Conservation (phyloP, 2,329 filamentous ascomycete species). For the Berkeleyomyces rouxiae region DNA sequence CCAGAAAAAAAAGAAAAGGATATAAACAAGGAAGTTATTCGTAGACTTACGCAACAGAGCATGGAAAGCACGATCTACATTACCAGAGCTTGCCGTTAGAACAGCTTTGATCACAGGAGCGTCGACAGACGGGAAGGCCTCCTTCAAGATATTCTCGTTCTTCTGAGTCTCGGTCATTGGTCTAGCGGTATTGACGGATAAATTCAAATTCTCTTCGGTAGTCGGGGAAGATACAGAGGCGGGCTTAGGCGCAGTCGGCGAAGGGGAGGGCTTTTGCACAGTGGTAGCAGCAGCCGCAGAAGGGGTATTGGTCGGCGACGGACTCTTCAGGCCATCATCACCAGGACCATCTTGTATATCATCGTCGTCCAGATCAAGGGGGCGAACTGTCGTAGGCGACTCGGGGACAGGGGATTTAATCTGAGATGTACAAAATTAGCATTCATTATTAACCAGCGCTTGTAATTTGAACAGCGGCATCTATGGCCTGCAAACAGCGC, state of each 20-base stretch:
- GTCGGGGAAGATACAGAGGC: constrained; percentile 16
- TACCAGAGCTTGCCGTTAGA: constrained; percentile 66
- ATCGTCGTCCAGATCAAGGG: constrained; percentile 54
- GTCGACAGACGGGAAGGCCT: constrained; percentile 84
- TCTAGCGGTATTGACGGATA: constrained; percentile 71
- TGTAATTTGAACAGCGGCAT: not conserved
- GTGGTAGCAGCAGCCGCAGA: constrained; percentile 12
- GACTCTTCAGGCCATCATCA: constrained; percentile 23
- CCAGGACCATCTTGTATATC: constrained; percentile 43
- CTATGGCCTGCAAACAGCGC: not conserved
- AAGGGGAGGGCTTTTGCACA: constrained; percentile 17
- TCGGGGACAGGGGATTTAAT: constrained; percentile 36
- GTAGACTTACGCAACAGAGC: constrained; percentile 57
- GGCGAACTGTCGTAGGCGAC: constrained; percentile 48
- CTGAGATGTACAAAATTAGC: constrained; percentile 18
- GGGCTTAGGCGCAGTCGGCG: constrained; percentile 16
- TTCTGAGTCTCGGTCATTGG: constrained; percentile 69
- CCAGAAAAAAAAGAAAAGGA: not conserved
- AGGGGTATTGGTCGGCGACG: constrained; percentile 9
- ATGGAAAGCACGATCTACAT: constrained; percentile 88
- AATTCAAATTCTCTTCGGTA: constrained; percentile 22
- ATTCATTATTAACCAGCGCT: not conserved
- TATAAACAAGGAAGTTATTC: not conserved
- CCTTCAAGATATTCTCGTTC: constrained; percentile 73
- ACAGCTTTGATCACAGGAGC: constrained; percentile 70